Conservation (phyloP, 2,329 filamentous ascomycete species). For the Juglanconis sp. region DNA sequence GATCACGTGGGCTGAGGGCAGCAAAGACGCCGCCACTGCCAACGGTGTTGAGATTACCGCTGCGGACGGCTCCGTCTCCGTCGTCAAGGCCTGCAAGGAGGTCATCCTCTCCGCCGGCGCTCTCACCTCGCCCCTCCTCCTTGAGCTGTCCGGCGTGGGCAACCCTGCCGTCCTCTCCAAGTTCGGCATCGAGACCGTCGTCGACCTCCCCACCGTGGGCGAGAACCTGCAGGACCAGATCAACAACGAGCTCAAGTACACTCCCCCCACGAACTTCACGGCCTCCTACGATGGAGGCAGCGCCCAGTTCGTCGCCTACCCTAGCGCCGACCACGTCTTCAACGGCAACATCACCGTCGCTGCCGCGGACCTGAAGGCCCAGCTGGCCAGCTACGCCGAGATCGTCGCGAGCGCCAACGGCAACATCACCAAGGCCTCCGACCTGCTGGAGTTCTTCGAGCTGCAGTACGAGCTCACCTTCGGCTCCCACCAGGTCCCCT, state of each 20-base stretch:
- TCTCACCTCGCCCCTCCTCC: conserved; percentile 53
- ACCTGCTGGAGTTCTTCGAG: conserved; percentile 14
- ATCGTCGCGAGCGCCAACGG: conserved; percentile 28
- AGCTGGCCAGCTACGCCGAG: background rate
- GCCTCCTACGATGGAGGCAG: conserved; percentile 25
- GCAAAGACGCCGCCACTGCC: conserved; percentile 17
- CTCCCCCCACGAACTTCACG: conserved; percentile 34
- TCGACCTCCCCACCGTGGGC: conserved; percentile 43
- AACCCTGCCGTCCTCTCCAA: conserved; percentile 37
- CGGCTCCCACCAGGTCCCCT: background rate
- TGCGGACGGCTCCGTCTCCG: conserved; percentile 21
- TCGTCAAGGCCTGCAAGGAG: conserved; percentile 32
- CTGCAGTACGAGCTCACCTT: conserved; percentile 12
- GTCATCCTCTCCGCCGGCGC: conserved; percentile 59
- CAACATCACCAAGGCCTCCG: conserved; percentile 12
- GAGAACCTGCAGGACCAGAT: conserved; percentile 53
- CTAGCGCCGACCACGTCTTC: background rate
- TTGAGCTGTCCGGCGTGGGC: conserved; percentile 62
- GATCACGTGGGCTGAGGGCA: conserved; percentile 31
- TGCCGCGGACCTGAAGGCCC: conserved; percentile 1
- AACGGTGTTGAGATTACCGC: conserved; percentile 29
- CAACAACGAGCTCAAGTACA: conserved; percentile 61
- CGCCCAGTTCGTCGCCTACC: conserved; percentile 28
- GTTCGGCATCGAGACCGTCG: conserved; percentile 40
- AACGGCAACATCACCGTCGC: background rate